Evolutionary conservation across 345 rosid genomes (phyloP), one percentile per base, ranked within the genome.

Genomic region (Nephelium lappaceum): DNA sequence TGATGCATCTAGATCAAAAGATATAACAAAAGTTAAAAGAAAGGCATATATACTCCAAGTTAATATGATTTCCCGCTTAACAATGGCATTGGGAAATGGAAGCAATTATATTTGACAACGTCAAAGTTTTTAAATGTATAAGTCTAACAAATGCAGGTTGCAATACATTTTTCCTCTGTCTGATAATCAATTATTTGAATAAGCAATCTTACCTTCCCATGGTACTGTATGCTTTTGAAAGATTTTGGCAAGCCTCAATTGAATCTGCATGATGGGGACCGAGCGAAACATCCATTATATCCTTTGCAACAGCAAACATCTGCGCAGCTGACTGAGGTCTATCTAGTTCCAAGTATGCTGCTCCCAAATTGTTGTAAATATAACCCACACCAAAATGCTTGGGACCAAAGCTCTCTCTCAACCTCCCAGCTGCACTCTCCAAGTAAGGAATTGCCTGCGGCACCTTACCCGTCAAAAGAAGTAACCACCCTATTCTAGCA

Each of bases 281-380:
- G 67, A 96, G 97, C 5, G 99, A 86, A 31, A 89, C 90, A 84
- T 94, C 99, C 98, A 96, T 91, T 74, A 93, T 91, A 62, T 93
- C 98, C 86, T 94, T 93, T 38, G 98, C 97, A 81, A 94, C 89
- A 0, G 98, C 93, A 92, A 97, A 97, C 92, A 91, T 90, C 80
- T 91, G 98, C 67, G 95, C 98, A 16, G 99, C 99, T 23, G 95
- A 94, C 58, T 97, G 95, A 24, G 97, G 98, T 81, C 95, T 92
- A 47, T 86, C 98, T 2, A 96, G 82, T 75, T 96, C 99, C 84
- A 94, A 85, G 85, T 94, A 97, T 66, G 98, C 98, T 1, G 98
- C 93, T 6, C 99, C 99, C 74, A 97, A 86, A 82, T 97, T 94
- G 84, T 94, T 94, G 81, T 92, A 94, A 66, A 97, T 89, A 79